Conservation (phyloP, 2,329 filamentous ascomycete species). For the Exophiala alcalophila region DNA sequence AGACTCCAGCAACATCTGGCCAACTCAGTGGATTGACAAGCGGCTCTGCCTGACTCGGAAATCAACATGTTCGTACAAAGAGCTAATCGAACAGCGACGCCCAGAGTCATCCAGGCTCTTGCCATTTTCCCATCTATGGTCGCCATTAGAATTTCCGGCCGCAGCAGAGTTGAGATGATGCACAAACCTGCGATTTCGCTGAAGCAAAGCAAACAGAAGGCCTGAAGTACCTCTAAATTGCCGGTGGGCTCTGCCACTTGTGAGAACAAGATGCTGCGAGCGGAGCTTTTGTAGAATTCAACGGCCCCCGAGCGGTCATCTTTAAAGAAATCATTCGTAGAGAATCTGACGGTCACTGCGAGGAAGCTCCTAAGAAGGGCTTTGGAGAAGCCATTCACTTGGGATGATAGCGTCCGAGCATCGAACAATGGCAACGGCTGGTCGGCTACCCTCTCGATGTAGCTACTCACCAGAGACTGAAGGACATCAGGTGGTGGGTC, state of each 20-base stretch:
- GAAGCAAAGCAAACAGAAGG: constrained; percentile 24
- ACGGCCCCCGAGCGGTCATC: constrained; percentile 28
- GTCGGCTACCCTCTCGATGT: constrained; percentile 49
- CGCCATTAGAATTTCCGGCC: background rate
- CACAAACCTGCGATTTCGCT: constrained; percentile 22
- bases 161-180: background rate
- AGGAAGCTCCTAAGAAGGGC: constrained; percentile 40
- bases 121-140: constrained; percentile 19
- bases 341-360: constrained; percentile 46
- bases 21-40: constrained; percentile 6
- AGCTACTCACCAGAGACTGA: constrained; percentile 41
- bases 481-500: constrained; percentile 43
- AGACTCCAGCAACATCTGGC: constrained; percentile 25
- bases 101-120: constrained; percentile 24
- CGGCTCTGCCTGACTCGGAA: background rate
- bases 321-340: constrained; percentile 31
- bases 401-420: constrained; percentile 3
- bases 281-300: constrained; percentile 39
- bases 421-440: constrained; percentile 52
- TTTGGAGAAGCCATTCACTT: constrained; percentile 41
- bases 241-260: constrained; percentile 14
- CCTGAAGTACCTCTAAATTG: constrained; percentile 15
- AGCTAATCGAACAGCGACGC: constrained; percentile 19
- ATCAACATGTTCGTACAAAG: constrained; percentile 16
- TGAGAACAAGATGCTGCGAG: constrained; percentile 15